Conservation (phyloP, 2,329 filamentous ascomycete species). For the Cadophora gregata region DNA sequence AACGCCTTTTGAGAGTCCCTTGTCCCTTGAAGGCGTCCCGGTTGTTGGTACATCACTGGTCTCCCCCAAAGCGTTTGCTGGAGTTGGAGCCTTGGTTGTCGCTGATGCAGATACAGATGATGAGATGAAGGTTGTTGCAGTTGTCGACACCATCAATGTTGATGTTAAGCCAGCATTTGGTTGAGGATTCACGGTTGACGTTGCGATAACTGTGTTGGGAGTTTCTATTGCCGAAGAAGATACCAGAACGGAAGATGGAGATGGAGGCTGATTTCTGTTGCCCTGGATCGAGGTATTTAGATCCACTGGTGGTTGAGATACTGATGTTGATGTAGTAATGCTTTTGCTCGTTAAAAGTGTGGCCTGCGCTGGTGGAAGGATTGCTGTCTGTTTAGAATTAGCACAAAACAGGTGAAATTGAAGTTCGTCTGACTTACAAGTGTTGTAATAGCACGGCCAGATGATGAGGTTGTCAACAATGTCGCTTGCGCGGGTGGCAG, state of each 20-base stretch:
- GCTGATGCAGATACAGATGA: conserved; percentile 4
- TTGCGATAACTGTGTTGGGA: background rate
- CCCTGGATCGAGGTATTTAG: conserved; percentile 2
- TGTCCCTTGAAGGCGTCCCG: background rate
- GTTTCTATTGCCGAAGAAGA: background rate
- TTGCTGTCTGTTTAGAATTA: background rate
- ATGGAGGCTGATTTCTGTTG: background rate
- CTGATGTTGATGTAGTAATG: background rate
- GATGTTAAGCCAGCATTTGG: background rate
- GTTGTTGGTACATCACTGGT: background rate
- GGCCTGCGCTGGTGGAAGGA: background rate
- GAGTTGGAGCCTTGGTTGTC: background rate
- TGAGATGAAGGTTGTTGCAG: conserved; percentile 5
- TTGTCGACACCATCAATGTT: background rate
- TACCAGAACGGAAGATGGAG: background rate
- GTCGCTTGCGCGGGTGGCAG: conserved; percentile 12
- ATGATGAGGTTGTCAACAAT: conserved; percentile 2
- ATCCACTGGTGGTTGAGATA: background rate
- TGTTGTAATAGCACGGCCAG: background rate
- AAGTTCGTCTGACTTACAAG: background rate
- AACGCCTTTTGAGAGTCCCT: background rate
- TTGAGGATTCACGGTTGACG: background rate
- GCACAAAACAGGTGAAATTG: background rate
- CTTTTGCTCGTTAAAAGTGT: background rate
- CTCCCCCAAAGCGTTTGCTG: conserved; percentile 8